Base-by-base conservation (phyloP, 2,329 filamentous ascomycete genomes). In the Neofusicoccum parvum region DNA sequence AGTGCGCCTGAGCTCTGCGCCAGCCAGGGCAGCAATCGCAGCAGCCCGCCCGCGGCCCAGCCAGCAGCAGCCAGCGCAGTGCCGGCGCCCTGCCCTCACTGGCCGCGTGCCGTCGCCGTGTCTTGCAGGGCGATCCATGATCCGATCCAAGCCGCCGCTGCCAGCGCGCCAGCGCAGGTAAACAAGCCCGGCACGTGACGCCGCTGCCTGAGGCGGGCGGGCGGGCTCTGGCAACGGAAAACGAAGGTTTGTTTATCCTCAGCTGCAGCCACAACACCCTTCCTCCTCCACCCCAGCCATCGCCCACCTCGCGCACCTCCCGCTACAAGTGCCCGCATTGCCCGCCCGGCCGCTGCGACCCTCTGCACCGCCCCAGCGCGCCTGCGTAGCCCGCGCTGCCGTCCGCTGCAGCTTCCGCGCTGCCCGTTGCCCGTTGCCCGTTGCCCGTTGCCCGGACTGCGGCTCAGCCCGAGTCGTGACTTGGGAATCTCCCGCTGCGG, bases 231-330 rank as follows among this genome's bases (percentile, higher is more conserved):
- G 56, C 56, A 60, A 60, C 56, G 56, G 54, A 46, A 59, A 59
- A 59, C 54, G 54, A 59, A 60, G 56, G 41, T 60, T 60, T 60
- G 56, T 60, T 60, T 60, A 60, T 60, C 56, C 56, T 48, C 56
- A 60, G 56, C 56, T 60, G 56, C 56, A 60, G 56, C 48, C 23
- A 32, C 56, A 27, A 60, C 56, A 60, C 27, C 56, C 37, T 41
- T 15, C 56, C 17, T 36, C 32, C 43, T 36, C 56, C 41, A 15
- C 43, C 56, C 43, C 56, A 17, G 41, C 56, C 56, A 37, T 48
- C 56, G 41, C 32, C 41, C 32, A 32, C 17, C 41, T 11, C 32
- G 32, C 54, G 20, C 53, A n/a, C 34, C n/a, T 39, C 53, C 50
- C 53, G 53, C 53, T 15, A 20, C 20, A 5, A 20, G 17, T 15